phyloP scores from a whole-genome alignment of 805 yeast genomes.

The Komagataella phaffii region DNA sequence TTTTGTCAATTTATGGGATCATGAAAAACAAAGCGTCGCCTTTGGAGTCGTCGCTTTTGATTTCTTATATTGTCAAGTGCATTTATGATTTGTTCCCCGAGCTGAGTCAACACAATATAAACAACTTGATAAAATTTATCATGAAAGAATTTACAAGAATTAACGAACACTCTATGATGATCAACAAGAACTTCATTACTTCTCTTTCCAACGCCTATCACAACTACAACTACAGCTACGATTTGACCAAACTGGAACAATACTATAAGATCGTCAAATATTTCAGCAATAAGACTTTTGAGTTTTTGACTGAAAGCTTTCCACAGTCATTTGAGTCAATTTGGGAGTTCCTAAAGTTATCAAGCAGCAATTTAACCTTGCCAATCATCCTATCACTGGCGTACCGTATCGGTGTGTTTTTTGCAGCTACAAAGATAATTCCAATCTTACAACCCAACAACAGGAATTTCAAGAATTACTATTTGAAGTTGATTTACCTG shows the following conservation, averaged over 20 bases:
- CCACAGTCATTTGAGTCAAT: conserved; percentile 39
- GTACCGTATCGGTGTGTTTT: conserved; percentile 73
- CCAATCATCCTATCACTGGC: conserved; percentile 73
- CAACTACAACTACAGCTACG: conserved; percentile 4
- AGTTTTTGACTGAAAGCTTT: conserved; percentile 27
- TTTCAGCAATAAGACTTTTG: conserved; percentile 5
- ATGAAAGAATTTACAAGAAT: conserved; percentile 20
- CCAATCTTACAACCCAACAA: conserved; percentile 33
- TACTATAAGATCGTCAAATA: conserved; percentile 3
- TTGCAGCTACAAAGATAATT: conserved; percentile 85
- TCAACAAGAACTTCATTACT: conserved; percentile 17
- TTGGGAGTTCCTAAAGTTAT: conserved; percentile 37
- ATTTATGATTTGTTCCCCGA: conserved; percentile 89
- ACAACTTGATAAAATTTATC: conserved; percentile 18
- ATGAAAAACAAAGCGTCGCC: conserved; percentile 76
- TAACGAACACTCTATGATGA: conserved; percentile 17
- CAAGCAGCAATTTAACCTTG: conserved; percentile 57
- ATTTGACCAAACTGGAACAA: neutral
- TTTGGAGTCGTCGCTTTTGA: conserved; percentile 75
- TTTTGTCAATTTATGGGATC: conserved; percentile 74
- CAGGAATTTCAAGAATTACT: conserved; percentile 7
- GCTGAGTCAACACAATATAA: conserved; percentile 37
- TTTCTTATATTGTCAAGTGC: conserved; percentile 87
- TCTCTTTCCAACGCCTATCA: conserved; percentile 17
- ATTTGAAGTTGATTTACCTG: conserved; percentile 54